Evolutionary conservation across 2,329 filamentous ascomycete species (phyloP), one percentile per base, ranked within the genome.

Genomic region (Acrocalymma vagum): DNA sequence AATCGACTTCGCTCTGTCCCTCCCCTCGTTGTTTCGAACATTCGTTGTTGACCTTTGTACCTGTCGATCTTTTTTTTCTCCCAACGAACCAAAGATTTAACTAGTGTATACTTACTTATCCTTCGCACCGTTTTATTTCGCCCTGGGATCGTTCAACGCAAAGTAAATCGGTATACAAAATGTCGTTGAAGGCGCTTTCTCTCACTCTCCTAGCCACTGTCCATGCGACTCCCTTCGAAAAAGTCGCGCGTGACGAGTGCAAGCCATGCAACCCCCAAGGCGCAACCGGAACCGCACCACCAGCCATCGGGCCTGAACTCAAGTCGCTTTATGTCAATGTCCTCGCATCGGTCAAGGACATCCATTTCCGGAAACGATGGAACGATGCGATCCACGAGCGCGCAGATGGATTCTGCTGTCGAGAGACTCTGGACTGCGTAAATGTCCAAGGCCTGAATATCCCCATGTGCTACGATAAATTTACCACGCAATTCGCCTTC

Each of bases 391-490:
- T 67, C 45, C 53, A 39, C 22, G 29, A 47, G 14, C 53, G 58
- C 10, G 48, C 29, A 8, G 49, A 51, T 4, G 55, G 52, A 15
- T 67, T 70, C 39, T 68, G 65, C 47, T 70, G 67, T 48, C 64
- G 60, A 17, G 53, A 63, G 17, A 69, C 58, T 13, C 69, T 73
- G 10, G 52, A 71, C 38, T 77, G 74, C 52, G 58, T 74, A n/a
- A 65, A 73, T 20, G 62, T 75, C 5, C 58, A 66, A 26, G 60
- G 51, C 24, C 60, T 73, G 22, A 65, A 69, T 23, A 62, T 78
- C 5, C 72, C 76, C 3, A 76, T 78, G 60, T 79, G 76, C 64
- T 79, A 78, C 62, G 77, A 79, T 57, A 72, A 71, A 38, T 79
- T 76, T 62, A 79, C 77, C 5, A 80, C 77, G 13, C 74, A 78